A percentile compares a stretch with the other conserved stretches of the same genome.
These are phyloP conservation scores for Uncinocarpus reesii DNA, from an alignment of 2,329 filamentous ascomycete species.

Conservation along the genomic window DNA sequence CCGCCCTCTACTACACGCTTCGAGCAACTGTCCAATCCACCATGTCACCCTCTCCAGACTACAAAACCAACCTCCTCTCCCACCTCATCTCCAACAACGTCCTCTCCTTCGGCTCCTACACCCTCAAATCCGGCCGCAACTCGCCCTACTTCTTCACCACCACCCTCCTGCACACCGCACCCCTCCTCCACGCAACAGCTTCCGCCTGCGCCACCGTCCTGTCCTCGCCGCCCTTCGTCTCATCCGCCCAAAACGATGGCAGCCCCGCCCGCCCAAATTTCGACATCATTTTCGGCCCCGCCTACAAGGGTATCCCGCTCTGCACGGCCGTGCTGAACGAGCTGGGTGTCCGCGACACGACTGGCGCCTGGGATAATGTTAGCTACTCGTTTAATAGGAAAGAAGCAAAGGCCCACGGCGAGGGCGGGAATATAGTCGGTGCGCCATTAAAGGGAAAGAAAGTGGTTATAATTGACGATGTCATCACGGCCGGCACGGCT, in stretches of 20 bases:
- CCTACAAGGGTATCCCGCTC: constrained; percentile 96
- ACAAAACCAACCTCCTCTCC: constrained; percentile 32
- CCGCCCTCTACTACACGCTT: too few species aligned
- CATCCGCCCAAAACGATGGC: constrained; percentile 20
- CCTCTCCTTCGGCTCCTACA: constrained; percentile 40
- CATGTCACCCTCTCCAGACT: constrained; percentile 17
- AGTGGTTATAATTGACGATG: constrained; percentile 88
- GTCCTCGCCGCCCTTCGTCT: constrained; percentile 17
- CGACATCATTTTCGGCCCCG: constrained; percentile 85
- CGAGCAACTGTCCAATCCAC: too few species aligned
- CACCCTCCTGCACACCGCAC: constrained; percentile 73
- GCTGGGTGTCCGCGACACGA: constrained; percentile 56
- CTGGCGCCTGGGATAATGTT: constrained; percentile 54
- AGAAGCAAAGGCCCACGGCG: constrained; percentile 90
- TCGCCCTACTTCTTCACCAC: constrained; percentile 99
- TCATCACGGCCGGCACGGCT: constrained; percentile 90
- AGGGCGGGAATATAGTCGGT: constrained; percentile 87
- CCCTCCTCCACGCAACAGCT: constrained; percentile 65
- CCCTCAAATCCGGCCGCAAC: constrained; percentile 78
- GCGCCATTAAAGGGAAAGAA: constrained; percentile 73
- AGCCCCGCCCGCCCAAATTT: constrained; percentile 43
- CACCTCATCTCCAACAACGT: constrained; percentile 33
- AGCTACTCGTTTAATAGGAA: constrained; percentile 93
- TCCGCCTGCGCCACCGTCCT: constrained; percentile 61
- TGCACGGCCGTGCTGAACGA: constrained; percentile 66